A percentile compares a stretch with the other conserved stretches of the same genome.
These are phyloP conservation scores for Pontederia crassipes DNA, from an alignment of 176 grass and related monocot genomes.

Conservation along the genomic window DNA sequence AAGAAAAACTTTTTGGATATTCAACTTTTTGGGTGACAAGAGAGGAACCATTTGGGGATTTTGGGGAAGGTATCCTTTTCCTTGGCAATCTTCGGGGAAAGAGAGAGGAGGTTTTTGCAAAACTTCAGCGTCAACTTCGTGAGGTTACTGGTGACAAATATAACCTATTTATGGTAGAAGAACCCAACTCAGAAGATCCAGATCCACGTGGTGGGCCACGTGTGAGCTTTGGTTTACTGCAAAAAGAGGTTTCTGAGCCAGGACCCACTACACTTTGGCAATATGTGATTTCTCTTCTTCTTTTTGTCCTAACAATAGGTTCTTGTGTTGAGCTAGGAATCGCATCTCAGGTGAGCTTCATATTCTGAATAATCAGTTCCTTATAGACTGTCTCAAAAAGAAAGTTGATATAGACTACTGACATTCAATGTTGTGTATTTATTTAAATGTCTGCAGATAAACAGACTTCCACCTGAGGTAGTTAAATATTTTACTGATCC, in stretches of 20 bases:
- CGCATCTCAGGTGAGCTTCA: slow-evolving; percentile 56
- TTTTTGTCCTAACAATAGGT: slow-evolving; percentile 82
- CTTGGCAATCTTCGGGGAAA: slow-evolving; percentile 79
- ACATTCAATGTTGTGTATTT: background rate
- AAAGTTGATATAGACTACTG: background rate
- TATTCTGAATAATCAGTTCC: too few species aligned
- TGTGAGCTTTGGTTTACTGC: slow-evolving; percentile 87
- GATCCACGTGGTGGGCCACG: slow-evolving; percentile 86
- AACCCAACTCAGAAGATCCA: slow-evolving; percentile 80
- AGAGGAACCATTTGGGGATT: slow-evolving; percentile 96
- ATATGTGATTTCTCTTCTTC: slow-evolving; percentile 88
- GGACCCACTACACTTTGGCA: slow-evolving; percentile 93
- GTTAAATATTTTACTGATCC: slow-evolving; percentile 96
- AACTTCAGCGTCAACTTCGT: slow-evolving; percentile 51
- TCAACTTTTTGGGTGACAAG: slow-evolving; percentile 97
- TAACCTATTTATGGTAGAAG: slow-evolving; percentile 96
- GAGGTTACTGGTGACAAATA: slow-evolving; percentile 83
- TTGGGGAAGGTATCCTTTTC: slow-evolving; percentile 89
- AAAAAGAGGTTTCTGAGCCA: slow-evolving; percentile 94
- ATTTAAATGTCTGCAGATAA: slow-evolving; percentile 44
- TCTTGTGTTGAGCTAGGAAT: slow-evolving; percentile 92
- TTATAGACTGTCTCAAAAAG: background rate
- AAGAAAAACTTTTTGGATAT: slow-evolving; percentile 94
- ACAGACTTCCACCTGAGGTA: slow-evolving; percentile 82
- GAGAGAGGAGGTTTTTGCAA: slow-evolving; percentile 83